phyloP scores from a whole-genome alignment of 441 rosid species.

The Macaranga tanarius region DNA sequence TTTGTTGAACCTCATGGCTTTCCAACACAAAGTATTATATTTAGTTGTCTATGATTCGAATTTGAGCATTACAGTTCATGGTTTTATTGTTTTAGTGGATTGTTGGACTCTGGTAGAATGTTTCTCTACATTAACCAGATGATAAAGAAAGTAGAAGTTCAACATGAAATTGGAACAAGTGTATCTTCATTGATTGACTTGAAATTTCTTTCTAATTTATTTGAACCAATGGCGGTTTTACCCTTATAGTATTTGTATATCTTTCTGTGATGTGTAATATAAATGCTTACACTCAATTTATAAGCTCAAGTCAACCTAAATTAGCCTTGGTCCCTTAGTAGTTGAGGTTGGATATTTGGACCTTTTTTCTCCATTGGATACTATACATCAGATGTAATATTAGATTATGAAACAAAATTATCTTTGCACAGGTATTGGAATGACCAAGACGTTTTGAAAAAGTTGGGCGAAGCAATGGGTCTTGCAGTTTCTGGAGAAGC shows the following conservation, averaged over 20 bases:
- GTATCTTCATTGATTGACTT: neutral
- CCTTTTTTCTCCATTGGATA: neutral
- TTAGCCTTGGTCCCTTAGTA: neutral
- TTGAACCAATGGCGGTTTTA: neutral
- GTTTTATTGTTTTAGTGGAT: neutral
- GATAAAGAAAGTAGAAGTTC: neutral
- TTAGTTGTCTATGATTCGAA: neutral
- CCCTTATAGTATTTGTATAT: neutral
- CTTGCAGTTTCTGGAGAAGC: slow-evolving; percentile 65
- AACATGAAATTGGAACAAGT: neutral
- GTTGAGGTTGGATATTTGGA: neutral
- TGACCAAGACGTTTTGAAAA: slow-evolving; percentile 79
- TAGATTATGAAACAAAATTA: slow-evolving; percentile 13
- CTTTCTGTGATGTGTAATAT: neutral
- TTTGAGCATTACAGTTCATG: too few species aligned
- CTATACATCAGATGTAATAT: slow-evolving; percentile 17
- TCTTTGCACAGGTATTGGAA: slow-evolving; percentile 80
- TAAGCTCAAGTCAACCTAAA: neutral
- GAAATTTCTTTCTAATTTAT: neutral
- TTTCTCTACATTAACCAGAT: neutral
- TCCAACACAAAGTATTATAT: neutral
- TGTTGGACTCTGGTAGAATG: neutral
- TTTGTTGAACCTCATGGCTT: neutral
- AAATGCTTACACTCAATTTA: neutral
- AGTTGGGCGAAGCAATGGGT: slow-evolving; percentile 99